These are phyloP conservation scores for Cicer judaicum DNA, from an alignment of 306 rosid genomes.

Conservation along the genomic window DNA sequence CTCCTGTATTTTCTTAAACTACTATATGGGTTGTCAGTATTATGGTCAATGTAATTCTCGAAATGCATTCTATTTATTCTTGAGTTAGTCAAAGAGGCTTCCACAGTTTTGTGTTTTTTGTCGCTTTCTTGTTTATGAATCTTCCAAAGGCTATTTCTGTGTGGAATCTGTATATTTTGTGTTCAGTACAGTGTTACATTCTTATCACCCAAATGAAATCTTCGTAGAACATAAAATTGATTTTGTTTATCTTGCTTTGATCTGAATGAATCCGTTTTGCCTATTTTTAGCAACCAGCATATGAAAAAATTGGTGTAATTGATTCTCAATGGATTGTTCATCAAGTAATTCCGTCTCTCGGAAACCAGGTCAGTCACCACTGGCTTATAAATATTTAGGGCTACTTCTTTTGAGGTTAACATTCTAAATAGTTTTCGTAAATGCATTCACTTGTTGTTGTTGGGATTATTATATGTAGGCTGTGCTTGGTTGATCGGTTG, in stretches of 20 bases:
- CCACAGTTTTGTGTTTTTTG: conserved; percentile 7
- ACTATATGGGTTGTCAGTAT: conserved; percentile 35
- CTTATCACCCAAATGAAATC: conserved; percentile 5
- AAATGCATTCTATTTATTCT: conserved; percentile 25
- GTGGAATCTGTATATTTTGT: conserved; percentile 35
- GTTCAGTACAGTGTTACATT: conserved; percentile 14
- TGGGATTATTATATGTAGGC: conserved; percentile 34
- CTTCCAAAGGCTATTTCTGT: conserved; percentile 6
- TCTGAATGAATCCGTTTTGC: conserved; percentile 33
- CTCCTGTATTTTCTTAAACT: conserved; percentile 24
- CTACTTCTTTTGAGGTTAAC: conserved; percentile 5
- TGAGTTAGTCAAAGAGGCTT: conserved; percentile 35
- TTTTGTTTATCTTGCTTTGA: conserved; percentile 27
- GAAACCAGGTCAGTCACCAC: conserved; percentile 70
- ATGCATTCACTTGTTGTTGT: conserved; percentile 7
- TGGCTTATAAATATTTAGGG: conserved; percentile 22
- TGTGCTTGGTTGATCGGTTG: conserved; percentile 16
- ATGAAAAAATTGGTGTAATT: conserved; percentile 95
- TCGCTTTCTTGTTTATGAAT: conserved; percentile 19
- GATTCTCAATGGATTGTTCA: conserved; percentile 98
- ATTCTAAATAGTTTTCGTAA: conserved; percentile 28
- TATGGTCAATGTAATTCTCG: conserved; percentile 26
- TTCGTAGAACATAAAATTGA: conserved; percentile 24
- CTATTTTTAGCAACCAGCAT: conserved; percentile 72
- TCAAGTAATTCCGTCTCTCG: conserved; percentile 95